Evolutionary conservation across 2,329 filamentous ascomycete species (phyloP).

Genomic region (Byssothecium circinans): DNA sequence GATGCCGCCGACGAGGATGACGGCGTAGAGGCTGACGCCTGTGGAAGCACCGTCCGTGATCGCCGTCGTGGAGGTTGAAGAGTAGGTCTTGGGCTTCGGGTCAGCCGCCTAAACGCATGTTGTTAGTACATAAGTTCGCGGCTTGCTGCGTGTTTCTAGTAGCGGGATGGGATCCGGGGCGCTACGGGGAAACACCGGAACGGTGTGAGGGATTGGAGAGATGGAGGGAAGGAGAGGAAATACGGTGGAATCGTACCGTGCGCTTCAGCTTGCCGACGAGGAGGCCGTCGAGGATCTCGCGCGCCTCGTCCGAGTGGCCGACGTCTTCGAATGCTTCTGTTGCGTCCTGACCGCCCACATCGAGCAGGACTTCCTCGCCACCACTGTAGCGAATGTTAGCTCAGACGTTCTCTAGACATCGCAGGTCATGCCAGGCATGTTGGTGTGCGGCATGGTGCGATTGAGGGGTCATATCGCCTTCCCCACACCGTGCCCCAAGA

Average conservation of each 20-base stretch:
- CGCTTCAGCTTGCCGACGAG: conserved; percentile 44
- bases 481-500: background rate
- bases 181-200: too few relatives aligned
- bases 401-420: background rate
- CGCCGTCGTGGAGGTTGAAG: conserved; percentile 51
- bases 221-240: background rate
- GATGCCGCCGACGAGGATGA: conserved; percentile 76
- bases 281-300: conserved; percentile 75
- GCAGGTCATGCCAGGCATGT: background rate
- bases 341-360: conserved; percentile 92
- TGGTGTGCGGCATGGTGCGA: background rate
- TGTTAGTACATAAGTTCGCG: background rate
- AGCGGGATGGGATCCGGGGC: too few relatives aligned
- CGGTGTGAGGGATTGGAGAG: background rate
- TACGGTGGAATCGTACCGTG: conserved; percentile 27
- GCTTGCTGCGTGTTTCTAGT: too few relatives aligned
- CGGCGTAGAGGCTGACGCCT: conserved; percentile 78
- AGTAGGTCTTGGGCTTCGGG: conserved; percentile 67
- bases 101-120: conserved; percentile 63
- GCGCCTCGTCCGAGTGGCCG: conserved; percentile 96
- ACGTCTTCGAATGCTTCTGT: conserved; percentile 99
- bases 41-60: conserved; percentile 58
- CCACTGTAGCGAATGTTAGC: conserved; percentile 61
- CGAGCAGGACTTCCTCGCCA: conserved; percentile 96
- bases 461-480: background rate